A percentile compares a stretch with the other conserved stretches of the same genome.
phyloP scores from a whole-genome alignment of 257 asterid species.

The Przewalskia tangutica region DNA sequence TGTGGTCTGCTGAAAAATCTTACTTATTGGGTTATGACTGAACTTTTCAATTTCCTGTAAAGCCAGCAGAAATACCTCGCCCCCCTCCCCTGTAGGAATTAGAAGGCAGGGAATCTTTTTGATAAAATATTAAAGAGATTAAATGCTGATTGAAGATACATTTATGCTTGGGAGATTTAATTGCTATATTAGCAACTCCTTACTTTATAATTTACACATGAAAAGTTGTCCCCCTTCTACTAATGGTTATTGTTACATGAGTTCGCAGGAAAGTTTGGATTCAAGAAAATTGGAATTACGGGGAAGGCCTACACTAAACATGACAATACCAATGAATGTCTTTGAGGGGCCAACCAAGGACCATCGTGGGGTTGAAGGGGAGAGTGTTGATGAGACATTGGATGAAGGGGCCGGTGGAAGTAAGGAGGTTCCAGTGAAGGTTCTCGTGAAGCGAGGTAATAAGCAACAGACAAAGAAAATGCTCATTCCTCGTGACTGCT shows the following conservation, averaged over 20 bases:
- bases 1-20: not conserved
- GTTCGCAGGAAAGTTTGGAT: slow-evolving; percentile 92
- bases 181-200: not conserved
- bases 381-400: slow-evolving; percentile 79
- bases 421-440: slow-evolving; percentile 80
- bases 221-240: not conserved
- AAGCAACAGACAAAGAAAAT: slow-evolving; percentile 85
- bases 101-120: not conserved
- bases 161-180: not conserved
- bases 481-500: slow-evolving; percentile 84
- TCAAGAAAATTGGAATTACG: slow-evolving; percentile 86
- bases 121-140: not conserved
- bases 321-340: slow-evolving; percentile 87
- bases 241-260: slow-evolving; percentile 4
- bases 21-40: too few relatives aligned
- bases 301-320: slow-evolving; percentile 75
- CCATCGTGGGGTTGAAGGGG: slow-evolving; percentile 64
- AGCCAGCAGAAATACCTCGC: too few relatives aligned
- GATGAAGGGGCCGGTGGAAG: slow-evolving; percentile 66
- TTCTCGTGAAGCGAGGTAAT: slow-evolving; percentile 90
- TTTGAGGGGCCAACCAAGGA: slow-evolving; percentile 76
- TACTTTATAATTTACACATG: not conserved
- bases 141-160: not conserved
- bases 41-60: too few relatives aligned
- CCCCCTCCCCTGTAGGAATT: not conserved